Evolutionary conservation across 345 rosid species (phyloP).

Genomic region (Rhizophora apiculata): DNA sequence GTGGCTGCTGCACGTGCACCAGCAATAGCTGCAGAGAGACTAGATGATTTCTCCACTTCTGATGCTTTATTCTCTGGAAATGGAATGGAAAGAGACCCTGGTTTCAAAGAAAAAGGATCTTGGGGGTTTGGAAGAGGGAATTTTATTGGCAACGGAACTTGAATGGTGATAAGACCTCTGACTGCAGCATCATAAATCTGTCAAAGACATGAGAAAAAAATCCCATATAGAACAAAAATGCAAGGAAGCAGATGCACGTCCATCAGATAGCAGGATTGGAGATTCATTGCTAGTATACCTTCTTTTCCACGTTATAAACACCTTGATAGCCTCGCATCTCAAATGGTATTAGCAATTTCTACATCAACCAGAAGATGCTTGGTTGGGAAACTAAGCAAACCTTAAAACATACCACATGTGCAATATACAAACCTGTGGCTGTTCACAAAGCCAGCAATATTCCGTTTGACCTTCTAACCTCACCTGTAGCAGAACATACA

Average conservation of each 20-base stretch:
- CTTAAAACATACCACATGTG: constrained; percentile 1
- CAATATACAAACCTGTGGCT: constrained; percentile 60
- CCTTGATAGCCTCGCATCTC: constrained; percentile 94
- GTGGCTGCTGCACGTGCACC: constrained; percentile 85
- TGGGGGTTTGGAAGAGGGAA: constrained; percentile 67
- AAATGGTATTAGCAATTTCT: constrained; percentile 82
- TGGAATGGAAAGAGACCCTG: constrained; percentile 49
- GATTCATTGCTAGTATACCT: constrained; percentile 38
- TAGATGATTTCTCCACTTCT: constrained; percentile 41
- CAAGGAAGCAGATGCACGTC: neutral
- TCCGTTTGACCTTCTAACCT: constrained; percentile 85
- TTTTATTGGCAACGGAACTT: constrained; percentile 52
- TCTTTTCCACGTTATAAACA: constrained; percentile 89
- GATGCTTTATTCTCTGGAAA: constrained; percentile 28
- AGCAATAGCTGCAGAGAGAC: constrained; percentile 69
- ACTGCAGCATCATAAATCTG: constrained; percentile 73
- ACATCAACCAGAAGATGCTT: neutral
- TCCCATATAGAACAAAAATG: neutral
- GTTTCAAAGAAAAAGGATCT: constrained; percentile 74
- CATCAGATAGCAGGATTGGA: neutral
- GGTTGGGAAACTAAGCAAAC: neutral
- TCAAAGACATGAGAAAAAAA: neutral
- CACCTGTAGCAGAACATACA: constrained; percentile 42
- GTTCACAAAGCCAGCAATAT: constrained; percentile 93
- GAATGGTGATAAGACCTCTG: constrained; percentile 64